Percentiles rank a stretch among this genome's conserved stretches.
Conservation (phyloP, 2,329 filamentous ascomycete genomes). For the Diplodia mutila region DNA sequence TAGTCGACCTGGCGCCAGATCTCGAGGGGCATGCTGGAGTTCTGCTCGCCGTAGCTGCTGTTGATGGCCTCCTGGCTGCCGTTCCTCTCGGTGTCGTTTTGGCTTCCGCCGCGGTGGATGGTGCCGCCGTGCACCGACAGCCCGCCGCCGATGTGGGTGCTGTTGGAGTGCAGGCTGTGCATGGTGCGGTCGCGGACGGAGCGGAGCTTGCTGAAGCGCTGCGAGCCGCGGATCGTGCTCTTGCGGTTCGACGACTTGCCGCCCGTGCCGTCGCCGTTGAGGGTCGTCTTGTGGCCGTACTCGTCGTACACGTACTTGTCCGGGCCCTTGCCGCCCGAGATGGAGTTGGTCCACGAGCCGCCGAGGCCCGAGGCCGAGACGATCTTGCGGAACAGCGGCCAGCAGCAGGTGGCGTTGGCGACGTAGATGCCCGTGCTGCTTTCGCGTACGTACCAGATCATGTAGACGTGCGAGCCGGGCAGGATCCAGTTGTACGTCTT, state of each 20-base stretch:
- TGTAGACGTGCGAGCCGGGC: slow-evolving; percentile 50
- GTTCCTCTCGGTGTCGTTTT: too few relatives aligned
- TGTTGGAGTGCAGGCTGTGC: background rate
- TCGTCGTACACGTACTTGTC: slow-evolving; percentile 15
- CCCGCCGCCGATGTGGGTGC: background rate
- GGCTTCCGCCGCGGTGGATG: background rate
- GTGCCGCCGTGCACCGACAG: background rate
- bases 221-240: background rate
- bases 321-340: background rate
- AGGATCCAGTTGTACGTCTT: slow-evolving; percentile 55
- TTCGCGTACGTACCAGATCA: slow-evolving; percentile 57
- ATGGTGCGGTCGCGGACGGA: slow-evolving; percentile 5
- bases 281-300: slow-evolving; percentile 7
- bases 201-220: slow-evolving; percentile 10
- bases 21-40: slow-evolving; percentile 14
- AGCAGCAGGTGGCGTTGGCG: slow-evolving; percentile 54
- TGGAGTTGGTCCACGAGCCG: background rate
- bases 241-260: background rate
- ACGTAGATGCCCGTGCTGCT: slow-evolving; percentile 54
- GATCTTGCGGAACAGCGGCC: slow-evolving; percentile 50
- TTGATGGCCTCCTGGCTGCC: slow-evolving; percentile 22
- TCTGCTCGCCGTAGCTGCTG: background rate
- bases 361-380: slow-evolving; percentile 31
- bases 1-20: slow-evolving; percentile 27
- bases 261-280: background rate